Base-by-base conservation (phyloP, 2,329 filamentous ascomycete species). In the Golovinomyces cichoracearum region DNA sequence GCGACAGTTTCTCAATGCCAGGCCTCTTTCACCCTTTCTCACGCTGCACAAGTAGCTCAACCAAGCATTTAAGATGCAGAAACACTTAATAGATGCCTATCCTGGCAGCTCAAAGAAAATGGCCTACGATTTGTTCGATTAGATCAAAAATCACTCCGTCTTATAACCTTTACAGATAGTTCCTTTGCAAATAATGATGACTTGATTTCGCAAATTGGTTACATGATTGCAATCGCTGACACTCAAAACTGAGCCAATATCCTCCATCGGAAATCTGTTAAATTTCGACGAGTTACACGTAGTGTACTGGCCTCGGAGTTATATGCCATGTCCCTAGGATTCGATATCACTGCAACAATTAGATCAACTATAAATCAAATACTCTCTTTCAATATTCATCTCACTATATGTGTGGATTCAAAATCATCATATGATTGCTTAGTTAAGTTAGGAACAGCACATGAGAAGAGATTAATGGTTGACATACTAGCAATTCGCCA, bases 1-100 rank as follows among this genome's bases (percentile, higher is more conserved):
- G 40, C 35, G 15, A 41, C 44, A 17, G 26, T 51, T 22, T 50
- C 6, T 22, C 33, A 49, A 35, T 50, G 31, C 23, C 31, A 50
- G 21, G 42, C 47, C 23, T 37, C 47, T 25, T 52, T 50, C 31
- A 17, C 42, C 27, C 44, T 52, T 7, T 52, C 47, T 1, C 42
- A 38, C 31, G 47, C 47, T 45, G 26, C 46, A 19, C 35, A 48
- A 40, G n/a, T 26, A 10, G 41, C 13, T 7, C 6, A 42, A 26
- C 47, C 47, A 17, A 48, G 15, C 17, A 15, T 15, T 6, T 3
- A 40, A n/a, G 47, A 48, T 33, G 26, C 27, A 12, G n/a, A 29
- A 29, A 13, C 25, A 9, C 46, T 48, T 25, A 48, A 48, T 41
- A 48, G 26, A 38, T 26, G 31, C n/a, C 10, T 48, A n/a, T 26